phyloP scores from a whole-genome alignment of 176 grass and related monocot species.

The Phyllostachys edulis region DNA sequence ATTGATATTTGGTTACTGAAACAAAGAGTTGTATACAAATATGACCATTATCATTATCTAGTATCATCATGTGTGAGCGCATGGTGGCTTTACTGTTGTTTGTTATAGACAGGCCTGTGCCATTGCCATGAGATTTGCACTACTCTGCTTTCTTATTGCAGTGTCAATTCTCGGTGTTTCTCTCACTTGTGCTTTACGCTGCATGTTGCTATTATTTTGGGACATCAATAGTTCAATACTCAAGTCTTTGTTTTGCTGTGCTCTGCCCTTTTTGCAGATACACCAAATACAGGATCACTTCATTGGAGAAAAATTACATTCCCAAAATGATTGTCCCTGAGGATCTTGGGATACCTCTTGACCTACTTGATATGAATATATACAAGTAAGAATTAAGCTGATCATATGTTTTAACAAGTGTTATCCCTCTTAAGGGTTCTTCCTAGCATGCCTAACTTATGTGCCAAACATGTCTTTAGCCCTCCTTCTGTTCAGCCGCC shows the following conservation, averaged over 20 bases:
- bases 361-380: conserved; percentile 88
- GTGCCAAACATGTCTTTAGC: conserved; percentile 37
- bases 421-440: conserved; percentile 7
- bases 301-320: conserved; percentile 93
- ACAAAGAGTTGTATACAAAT: neutral
- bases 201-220: conserved; percentile 22
- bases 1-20: conserved; percentile 3
- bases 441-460: conserved; percentile 26
- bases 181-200: conserved; percentile 8
- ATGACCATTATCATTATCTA: neutral
- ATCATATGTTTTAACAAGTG: conserved; percentile 29
- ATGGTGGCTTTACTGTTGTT: neutral
- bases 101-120: conserved; percentile 1
- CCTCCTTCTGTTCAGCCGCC: conserved; percentile 47
- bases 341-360: conserved; percentile 97
- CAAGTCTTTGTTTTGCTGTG: conserved; percentile 27
- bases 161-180: neutral
- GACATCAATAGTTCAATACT: neutral
- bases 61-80: neutral
- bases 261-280: conserved; percentile 55
- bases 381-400: conserved; percentile 73
- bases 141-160: neutral
- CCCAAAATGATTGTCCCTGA: conserved; percentile 80
- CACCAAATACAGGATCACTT: conserved; percentile 85
- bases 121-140: neutral